Conservation (phyloP, 1,284 basidiomycete genomes). For the Pyrrhoderma noxium region DNA sequence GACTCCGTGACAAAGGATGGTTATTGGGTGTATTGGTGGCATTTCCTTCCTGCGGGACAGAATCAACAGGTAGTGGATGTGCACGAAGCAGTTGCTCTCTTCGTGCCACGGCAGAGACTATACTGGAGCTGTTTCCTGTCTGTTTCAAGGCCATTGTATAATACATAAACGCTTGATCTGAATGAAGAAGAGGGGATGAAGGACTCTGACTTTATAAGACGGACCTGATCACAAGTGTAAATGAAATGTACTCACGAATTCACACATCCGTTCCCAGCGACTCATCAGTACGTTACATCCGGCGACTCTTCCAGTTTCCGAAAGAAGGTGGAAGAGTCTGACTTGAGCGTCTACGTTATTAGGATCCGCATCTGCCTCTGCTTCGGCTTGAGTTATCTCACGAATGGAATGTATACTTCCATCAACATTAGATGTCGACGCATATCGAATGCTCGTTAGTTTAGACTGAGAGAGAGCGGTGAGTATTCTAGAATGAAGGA, state of each 20-base stretch:
- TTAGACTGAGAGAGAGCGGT: not conserved
- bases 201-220: slow-evolving; percentile 41
- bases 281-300: slow-evolving; percentile 65
- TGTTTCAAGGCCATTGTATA: slow-evolving; percentile 65
- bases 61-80: slow-evolving; percentile 20
- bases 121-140: slow-evolving; percentile 47
- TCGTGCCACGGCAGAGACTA: slow-evolving; percentile 56
- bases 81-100: slow-evolving; percentile 52
- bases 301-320: slow-evolving; percentile 53
- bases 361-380: slow-evolving; percentile 64
- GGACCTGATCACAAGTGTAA: slow-evolving; percentile 9
- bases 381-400: slow-evolving; percentile 62
- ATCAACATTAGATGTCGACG: slow-evolving; percentile 1
- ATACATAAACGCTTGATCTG: slow-evolving; percentile 60
- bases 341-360: slow-evolving; percentile 63
- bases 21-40: not conserved
- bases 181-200: slow-evolving; percentile 56
- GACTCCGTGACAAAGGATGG: slow-evolving; percentile 28
- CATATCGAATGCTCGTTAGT: slow-evolving; percentile 3
- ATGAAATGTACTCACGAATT: slow-evolving; percentile 53
- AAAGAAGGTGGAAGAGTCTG: slow-evolving; percentile 58
- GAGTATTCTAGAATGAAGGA: too few species aligned
- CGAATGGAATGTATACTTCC: not conserved
- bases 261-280: slow-evolving; percentile 74
- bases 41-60: slow-evolving; percentile 2